A percentile compares a stretch with the other conserved stretches of the same genome.
These are phyloP conservation scores for Babesia sp. DNA, from an alignment of 169 alveolate species.

Conservation along the genomic window DNA sequence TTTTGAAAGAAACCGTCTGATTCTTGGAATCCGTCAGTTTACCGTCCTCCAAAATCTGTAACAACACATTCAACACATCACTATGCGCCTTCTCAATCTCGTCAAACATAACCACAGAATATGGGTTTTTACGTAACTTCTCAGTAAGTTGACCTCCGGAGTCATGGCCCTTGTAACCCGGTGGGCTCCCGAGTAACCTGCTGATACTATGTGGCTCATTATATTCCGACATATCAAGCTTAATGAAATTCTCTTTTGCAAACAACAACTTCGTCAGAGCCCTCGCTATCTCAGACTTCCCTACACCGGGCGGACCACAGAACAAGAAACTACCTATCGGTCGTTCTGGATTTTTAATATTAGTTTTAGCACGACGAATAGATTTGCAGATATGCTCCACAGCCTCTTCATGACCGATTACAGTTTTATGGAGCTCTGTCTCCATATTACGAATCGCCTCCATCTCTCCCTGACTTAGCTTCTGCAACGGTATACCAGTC, in stretches of 20 bases:
- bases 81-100: conserved; percentile 89
- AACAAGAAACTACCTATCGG: conserved; percentile 86
- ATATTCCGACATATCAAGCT: conserved; percentile 89
- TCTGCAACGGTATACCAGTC: conserved; percentile 65
- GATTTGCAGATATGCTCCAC: conserved; percentile 72
- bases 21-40: conserved; percentile 84
- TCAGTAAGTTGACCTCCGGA: conserved; percentile 86
- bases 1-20: conserved; percentile 82
- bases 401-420: conserved; percentile 77
- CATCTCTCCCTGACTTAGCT: conserved; percentile 49
- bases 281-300: conserved; percentile 87
- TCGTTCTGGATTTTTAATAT: conserved; percentile 81
- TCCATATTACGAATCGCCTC: conserved; percentile 64
- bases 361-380: conserved; percentile 77
- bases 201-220: conserved; percentile 87
- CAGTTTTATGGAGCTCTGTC: conserved; percentile 66
- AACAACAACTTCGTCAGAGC: conserved; percentile 85
- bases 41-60: conserved; percentile 81
- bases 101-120: conserved; percentile 83
- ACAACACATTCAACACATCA: conserved; percentile 78
- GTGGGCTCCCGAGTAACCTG: conserved; percentile 88
- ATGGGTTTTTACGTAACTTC: conserved; percentile 52
- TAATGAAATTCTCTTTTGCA: conserved; percentile 74
- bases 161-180: conserved; percentile 89
- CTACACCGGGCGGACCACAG: conserved; percentile 89